These are phyloP conservation scores for maize (Zea mays) DNA, from an alignment of 176 grass and related monocot species.

Conservation along the genomic window Zm-B73-REFERENCE-NAM-5.0 NC_050104.1:153773001-153773500, in stretches of 20 bases:
- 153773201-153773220: too few species aligned
- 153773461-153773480: conserved; percentile 95
- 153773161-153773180: too few species aligned
- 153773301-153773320: conserved; percentile 3
- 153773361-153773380: conserved; percentile 16
- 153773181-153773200: too few species aligned
- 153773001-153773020: not conserved
- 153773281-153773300: conserved; percentile 35
- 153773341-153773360: not conserved
- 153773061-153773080: not conserved
- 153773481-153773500: conserved; percentile 99
- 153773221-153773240: too few species aligned
- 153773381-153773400: conserved; percentile 18
- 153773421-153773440: not conserved
- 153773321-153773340: not conserved
- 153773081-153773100: too few species aligned
- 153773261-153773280: conserved; percentile 15
- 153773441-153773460: conserved; percentile 91
- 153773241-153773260: not conserved
- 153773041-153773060: conserved; percentile 12
- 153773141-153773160: too few species aligned
- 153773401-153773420: conserved; percentile 22
- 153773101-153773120: too few species aligned
- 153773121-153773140: too few species aligned
- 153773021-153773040: not conserved